Evolutionary conservation across 768 basidiomycete genomes (phyloP), one percentile per base, ranked within the genome.

Genomic region (Suillus plorans): DNA sequence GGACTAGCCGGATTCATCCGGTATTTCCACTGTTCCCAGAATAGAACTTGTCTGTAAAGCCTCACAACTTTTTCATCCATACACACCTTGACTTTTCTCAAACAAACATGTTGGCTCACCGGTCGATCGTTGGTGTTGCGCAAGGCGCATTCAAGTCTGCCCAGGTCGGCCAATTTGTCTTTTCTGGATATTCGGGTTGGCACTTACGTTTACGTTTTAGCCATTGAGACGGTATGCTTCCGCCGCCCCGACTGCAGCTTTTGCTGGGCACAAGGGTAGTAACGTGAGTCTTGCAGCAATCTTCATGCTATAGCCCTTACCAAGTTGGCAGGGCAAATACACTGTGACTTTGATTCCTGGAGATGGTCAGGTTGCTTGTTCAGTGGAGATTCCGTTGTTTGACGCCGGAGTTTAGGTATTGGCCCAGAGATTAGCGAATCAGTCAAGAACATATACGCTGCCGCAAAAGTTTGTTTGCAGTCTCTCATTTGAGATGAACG

Each of bases 391-490:
- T 63, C 60, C 50, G 44, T 63, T 44, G 20, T 49, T 61, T 73
- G 67, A 73, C 68, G 57, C 69, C 64, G 65, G 37, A 22, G 18
- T 59, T 22, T 71, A 96, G 96, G 97, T 76, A 99, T 99, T 82
- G 97, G 97, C 53, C 96, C 97, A 44, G 97, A 99, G 83, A 99
- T 99, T 71, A 92, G 94, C 80, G 85, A 97, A 84, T 90, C 95
- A 68, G 89, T 99, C 73, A 97, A 97, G 80, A 82, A 88, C 68
- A 99, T 99, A 74, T 99, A 97, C 79, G 80, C 82, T 44, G 91
- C 92, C 68, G 97, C 97, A 68, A 85, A 91, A 62, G 95, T 94
- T 72, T 60, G 79, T 71, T 47, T 59, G 41, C 34, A 31, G 28
- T 67, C 18, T 41, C 8, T 5, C 8, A 31, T 62, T 60, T 25